phyloP scores from a whole-genome alignment of 805 yeast genomes.

The Grigorovia yakushimaensis region DNA sequence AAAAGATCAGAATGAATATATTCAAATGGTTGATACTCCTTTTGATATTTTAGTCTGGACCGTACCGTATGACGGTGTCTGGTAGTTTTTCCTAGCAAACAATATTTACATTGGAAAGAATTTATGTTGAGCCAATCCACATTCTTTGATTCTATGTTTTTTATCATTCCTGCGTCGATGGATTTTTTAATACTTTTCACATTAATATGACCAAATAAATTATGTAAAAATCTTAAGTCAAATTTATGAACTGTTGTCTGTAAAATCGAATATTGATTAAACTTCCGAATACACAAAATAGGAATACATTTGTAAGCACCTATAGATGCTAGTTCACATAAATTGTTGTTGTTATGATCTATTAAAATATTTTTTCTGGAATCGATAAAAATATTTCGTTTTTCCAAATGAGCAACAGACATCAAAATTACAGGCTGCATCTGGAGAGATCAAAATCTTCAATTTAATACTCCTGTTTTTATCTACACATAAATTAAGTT shows the following conservation, averaged over 20 bases:
- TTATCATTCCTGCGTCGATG: not conserved
- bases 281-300: no score
- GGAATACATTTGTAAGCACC: no score
- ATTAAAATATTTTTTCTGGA: no score
- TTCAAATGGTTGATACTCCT: conserved; percentile 3
- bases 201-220: conserved; percentile 1
- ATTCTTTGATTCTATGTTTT: not conserved
- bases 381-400: no score
- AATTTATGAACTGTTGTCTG: no score
- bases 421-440: not conserved
- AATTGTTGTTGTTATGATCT: no score
- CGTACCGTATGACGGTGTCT: conserved; percentile 50
- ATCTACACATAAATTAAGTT: no score
- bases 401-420: no score
- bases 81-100: conserved; percentile 59
- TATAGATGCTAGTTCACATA: no score
- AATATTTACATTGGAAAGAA: conserved; percentile 64
- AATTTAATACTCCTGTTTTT: not conserved
- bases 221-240: not conserved
- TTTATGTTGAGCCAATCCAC: conserved; percentile 14
- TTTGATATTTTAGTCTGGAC: conserved; percentile 43
- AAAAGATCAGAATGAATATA: conserved; percentile 6
- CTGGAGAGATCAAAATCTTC: not conserved
- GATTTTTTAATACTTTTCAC: not conserved
- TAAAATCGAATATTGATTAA: no score